Evolutionary conservation across 2,329 filamentous ascomycete species (phyloP).

Genomic region (Colletotrichum brevisporum): DNA sequence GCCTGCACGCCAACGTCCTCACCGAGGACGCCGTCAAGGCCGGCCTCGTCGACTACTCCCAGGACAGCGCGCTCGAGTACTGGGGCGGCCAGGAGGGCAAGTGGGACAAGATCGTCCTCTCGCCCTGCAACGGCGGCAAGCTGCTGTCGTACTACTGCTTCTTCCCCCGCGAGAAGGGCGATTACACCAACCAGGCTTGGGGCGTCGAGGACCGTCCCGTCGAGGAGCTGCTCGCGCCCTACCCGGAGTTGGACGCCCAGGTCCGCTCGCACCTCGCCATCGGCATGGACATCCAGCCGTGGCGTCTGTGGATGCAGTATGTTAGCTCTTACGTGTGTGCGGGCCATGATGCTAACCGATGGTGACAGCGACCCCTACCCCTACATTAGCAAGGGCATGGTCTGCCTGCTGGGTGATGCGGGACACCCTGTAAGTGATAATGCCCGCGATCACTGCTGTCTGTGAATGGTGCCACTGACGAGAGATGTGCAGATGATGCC

Average conservation of each 20-base stretch:
- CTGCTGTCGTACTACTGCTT: conserved; percentile 80
- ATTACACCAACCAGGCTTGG: conserved; percentile 74
- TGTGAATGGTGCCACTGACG: not conserved
- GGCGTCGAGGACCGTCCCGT: conserved; percentile 64
- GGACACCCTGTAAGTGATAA: conserved; percentile 67
- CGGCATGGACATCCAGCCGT: conserved; percentile 74
- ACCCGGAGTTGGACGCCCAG: conserved; percentile 70
- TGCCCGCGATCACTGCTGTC: not conserved
- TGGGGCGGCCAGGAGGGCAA: conserved; percentile 77
- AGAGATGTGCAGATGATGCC: conserved; percentile 54
- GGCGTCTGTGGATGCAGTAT: conserved; percentile 75
- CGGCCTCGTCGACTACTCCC: conserved; percentile 74
- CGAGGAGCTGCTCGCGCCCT: conserved; percentile 73
- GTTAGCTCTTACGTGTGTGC: conserved; percentile 31
- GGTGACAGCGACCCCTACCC: conserved; percentile 63
- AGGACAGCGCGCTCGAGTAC: conserved; percentile 74
- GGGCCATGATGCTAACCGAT: not conserved
- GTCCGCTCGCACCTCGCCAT: conserved; percentile 71
- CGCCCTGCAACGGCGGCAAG: conserved; percentile 76
- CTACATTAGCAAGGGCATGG: conserved; percentile 64
- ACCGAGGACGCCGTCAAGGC: conserved; percentile 72
- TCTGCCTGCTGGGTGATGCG: conserved; percentile 75
- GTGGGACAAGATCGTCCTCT: conserved; percentile 79
- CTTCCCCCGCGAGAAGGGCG: conserved; percentile 72
- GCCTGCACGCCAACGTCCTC: conserved; percentile 74